phyloP scores from a whole-genome alignment of 2,329 filamentous ascomycete genomes.

The Ascochyta pisi region DNA sequence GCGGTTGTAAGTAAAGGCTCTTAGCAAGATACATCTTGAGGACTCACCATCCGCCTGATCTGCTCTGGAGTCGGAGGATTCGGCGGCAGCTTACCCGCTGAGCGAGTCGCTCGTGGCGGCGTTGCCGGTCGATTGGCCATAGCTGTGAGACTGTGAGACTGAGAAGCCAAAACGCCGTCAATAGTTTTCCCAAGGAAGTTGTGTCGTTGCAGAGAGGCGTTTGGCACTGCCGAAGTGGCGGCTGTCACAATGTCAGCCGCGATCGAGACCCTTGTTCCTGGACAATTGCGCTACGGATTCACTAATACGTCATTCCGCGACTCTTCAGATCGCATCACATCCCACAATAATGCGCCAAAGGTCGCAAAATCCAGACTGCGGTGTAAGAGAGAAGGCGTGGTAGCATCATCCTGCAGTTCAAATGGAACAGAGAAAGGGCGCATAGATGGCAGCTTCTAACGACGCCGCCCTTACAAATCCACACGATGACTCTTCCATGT shows the following conservation, averaged over 20 bases:
- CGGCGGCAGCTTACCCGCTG: conserved; percentile 50
- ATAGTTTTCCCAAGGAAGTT: background rate
- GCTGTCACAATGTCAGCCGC: conserved; percentile 19
- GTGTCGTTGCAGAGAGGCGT: background rate
- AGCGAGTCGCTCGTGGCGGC: conserved; percentile 53
- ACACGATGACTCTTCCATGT: conserved; percentile 44
- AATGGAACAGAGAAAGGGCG: conserved; percentile 25
- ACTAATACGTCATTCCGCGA: conserved; percentile 20
- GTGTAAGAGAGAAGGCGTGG: no score
- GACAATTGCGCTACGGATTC: conserved; percentile 36
- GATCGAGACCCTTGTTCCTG: conserved; percentile 34
- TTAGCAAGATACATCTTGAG: background rate
- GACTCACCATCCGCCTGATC: conserved; percentile 61
- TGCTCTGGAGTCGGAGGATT: conserved; percentile 66
- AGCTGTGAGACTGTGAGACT: background rate
- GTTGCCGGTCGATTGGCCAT: conserved; percentile 56
- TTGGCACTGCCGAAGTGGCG: conserved; percentile 17
- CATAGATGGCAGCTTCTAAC: conserved; percentile 4
- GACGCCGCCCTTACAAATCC: conserved; percentile 42
- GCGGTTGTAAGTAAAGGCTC: background rate
- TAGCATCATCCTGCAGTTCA: background rate
- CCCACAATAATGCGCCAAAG: background rate
- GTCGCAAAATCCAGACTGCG: background rate
- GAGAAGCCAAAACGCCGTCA: background rate
- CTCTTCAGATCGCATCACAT: conserved; percentile 11